A percentile compares a stretch with the other conserved stretches of the same genome.
phyloP scores from a whole-genome alignment of 2,329 filamentous ascomycete genomes.

The Hypoxylon sp. region DNA sequence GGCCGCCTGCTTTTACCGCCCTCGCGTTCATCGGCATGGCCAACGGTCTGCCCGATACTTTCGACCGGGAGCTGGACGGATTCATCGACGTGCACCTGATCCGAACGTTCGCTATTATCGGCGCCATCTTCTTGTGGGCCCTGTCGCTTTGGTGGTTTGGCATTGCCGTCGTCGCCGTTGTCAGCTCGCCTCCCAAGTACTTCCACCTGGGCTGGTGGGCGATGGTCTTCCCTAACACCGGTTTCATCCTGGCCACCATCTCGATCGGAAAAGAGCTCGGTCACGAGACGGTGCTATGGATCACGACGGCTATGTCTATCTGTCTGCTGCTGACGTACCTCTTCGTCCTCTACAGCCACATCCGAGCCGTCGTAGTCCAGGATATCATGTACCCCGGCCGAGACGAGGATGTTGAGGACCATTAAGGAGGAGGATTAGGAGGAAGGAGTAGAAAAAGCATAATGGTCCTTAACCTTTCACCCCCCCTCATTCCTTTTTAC shows the following conservation, averaged over 20 bases:
- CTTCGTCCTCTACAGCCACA: slow-evolving; percentile 59
- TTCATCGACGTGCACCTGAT: slow-evolving; percentile 59
- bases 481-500: too few species aligned
- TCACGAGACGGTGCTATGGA: slow-evolving; percentile 60
- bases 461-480: slow-evolving; percentile 6
- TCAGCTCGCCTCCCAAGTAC: slow-evolving; percentile 59
- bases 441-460: background rate
- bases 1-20: slow-evolving; percentile 77
- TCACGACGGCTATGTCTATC: slow-evolving; percentile 64
- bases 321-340: slow-evolving; percentile 56
- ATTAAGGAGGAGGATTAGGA: slow-evolving; percentile 44
- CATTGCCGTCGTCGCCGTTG: slow-evolving; percentile 60
- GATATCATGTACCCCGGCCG: slow-evolving; percentile 68
- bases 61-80: slow-evolving; percentile 59
- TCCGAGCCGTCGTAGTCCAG: slow-evolving; percentile 61
- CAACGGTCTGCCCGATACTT: slow-evolving; percentile 61
- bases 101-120: slow-evolving; percentile 59
- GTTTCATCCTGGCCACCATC: slow-evolving; percentile 69
- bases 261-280: slow-evolving; percentile 62
- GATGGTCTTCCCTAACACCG: slow-evolving; percentile 71
- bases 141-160: slow-evolving; percentile 70
- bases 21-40: slow-evolving; percentile 78
- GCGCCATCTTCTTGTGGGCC: slow-evolving; percentile 72
- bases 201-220: slow-evolving; percentile 75
- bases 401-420: slow-evolving; percentile 66